These are phyloP conservation scores for Fragaria vesca DNA, from an alignment of 306 rosid species.

Conservation along the genomic window DNA sequence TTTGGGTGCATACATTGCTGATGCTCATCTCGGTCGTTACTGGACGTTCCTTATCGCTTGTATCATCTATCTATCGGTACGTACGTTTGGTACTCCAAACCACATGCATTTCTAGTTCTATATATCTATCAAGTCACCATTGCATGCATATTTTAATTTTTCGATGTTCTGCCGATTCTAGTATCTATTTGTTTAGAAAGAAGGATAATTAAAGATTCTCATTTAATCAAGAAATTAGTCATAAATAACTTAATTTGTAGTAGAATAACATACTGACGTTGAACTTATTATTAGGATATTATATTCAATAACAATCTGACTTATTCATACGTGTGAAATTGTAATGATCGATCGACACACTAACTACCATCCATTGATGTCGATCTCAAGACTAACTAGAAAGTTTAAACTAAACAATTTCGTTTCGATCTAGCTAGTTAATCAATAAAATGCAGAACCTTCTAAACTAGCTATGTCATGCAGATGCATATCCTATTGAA, in stretches of 20 bases:
- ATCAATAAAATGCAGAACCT: neutral
- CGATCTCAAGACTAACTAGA: neutral
- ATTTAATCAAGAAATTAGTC: neutral
- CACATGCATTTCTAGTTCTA: neutral
- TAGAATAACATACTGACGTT: too few relatives aligned
- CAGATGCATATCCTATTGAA: neutral
- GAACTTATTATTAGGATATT: too few relatives aligned
- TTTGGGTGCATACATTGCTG: slow-evolving; percentile 81
- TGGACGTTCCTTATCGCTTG: slow-evolving; percentile 66
- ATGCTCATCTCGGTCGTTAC: slow-evolving; percentile 81
- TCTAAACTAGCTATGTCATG: neutral
- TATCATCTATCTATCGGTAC: slow-evolving; percentile 57
- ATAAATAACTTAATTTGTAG: too few relatives aligned
- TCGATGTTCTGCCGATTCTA: too few relatives aligned
- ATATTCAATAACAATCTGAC: too few relatives aligned
- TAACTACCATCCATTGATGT: neutral
- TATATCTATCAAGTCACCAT: neutral
- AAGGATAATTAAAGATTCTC: neutral
- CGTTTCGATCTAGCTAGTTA: neutral
- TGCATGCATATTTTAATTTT: too few relatives aligned
- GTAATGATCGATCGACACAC: neutral
- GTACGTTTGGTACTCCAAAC: neutral
- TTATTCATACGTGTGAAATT: neutral
- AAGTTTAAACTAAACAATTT: neutral
- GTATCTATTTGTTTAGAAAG: neutral